These are phyloP conservation scores for Globisporangium acanthophoron DNA, from an alignment of 352 stramenopile species.

Conservation along the genomic window DNA sequence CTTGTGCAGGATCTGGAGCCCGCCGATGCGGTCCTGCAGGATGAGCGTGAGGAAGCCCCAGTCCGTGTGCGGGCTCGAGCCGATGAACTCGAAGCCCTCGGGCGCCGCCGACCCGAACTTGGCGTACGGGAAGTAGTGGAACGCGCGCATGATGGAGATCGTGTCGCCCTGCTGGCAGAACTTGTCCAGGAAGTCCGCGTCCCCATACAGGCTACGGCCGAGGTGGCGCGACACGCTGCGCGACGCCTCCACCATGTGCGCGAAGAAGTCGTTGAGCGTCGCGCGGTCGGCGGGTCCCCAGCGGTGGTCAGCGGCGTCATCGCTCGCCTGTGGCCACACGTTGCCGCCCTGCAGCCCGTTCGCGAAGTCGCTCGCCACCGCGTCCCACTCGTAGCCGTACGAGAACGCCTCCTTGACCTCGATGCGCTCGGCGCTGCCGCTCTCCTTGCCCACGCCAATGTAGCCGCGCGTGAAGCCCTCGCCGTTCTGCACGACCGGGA, in stretches of 20 bases:
- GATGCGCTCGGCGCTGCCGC: constrained; percentile 65
- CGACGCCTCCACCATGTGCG: constrained; percentile 45
- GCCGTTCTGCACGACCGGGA: constrained; percentile 55
- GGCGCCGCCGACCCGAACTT: constrained; percentile 36
- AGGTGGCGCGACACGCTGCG: constrained; percentile 42
- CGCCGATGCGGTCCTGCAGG: constrained; percentile 66
- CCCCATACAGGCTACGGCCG: constrained; percentile 44
- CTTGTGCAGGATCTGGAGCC: constrained; percentile 66
- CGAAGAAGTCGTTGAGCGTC: constrained; percentile 54
- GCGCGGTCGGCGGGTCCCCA: constrained; percentile 30
- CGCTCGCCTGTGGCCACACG: constrained; percentile 45
- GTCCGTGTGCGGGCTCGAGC: constrained; percentile 80
- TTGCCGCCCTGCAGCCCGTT: constrained; percentile 71
- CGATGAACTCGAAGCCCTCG: constrained; percentile 63
- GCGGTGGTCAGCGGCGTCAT: background rate
- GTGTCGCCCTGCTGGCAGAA: constrained; percentile 63
- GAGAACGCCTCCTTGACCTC: constrained; percentile 84
- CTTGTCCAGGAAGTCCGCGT: constrained; percentile 44
- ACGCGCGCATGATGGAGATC: constrained; percentile 82
- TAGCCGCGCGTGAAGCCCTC: constrained; percentile 74
- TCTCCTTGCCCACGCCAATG: constrained; percentile 77
- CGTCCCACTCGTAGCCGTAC: constrained; percentile 72
- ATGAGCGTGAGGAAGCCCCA: constrained; percentile 84
- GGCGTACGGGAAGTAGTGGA: constrained; percentile 83
- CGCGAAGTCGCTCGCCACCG: constrained; percentile 16